Evolutionary conservation across 2,329 filamentous ascomycete species (phyloP).

Genomic region (Beauveria bassiana): DNA sequence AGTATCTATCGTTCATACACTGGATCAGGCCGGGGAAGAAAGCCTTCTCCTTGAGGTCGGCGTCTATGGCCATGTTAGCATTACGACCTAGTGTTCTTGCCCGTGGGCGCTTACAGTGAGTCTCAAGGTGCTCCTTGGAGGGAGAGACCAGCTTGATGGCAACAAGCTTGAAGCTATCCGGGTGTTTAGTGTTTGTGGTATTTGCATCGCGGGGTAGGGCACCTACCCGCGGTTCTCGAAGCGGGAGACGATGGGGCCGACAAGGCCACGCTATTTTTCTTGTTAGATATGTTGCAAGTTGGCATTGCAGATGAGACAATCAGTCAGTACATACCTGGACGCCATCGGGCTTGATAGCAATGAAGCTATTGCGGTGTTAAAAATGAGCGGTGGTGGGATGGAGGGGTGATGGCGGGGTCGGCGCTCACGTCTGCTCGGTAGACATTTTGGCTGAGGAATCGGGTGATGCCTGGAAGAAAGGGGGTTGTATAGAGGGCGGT

Average conservation of each 20-base stretch:
- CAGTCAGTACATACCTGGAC: conserved; percentile 66
- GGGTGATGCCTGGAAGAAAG: conserved; percentile 22
- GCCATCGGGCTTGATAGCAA: conserved; percentile 99
- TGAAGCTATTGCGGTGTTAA: conserved; percentile 64
- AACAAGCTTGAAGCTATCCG: conserved; percentile 83
- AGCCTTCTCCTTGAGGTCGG: conserved; percentile 84
- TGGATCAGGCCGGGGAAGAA: conserved; percentile 94
- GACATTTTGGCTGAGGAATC: conserved; percentile 47
- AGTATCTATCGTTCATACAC: conserved; percentile 52
- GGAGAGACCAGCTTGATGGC: conserved; percentile 93
- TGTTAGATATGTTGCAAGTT: conserved; percentile 17
- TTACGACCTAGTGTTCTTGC: not conserved
- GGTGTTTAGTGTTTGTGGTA: conserved; percentile 1
- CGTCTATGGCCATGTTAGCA: conserved; percentile 45
- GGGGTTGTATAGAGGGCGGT: conserved; percentile 20
- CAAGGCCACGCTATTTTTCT: conserved; percentile 71
- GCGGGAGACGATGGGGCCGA: conserved; percentile 95
- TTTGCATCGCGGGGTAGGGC: not conserved
- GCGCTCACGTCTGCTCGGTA: conserved; percentile 79
- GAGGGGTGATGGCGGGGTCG: conserved; percentile 26
- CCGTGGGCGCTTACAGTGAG: conserved; percentile 62
- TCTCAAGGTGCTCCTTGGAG: conserved; percentile 91
- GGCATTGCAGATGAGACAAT: not conserved
- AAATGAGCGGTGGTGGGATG: conserved; percentile 8
- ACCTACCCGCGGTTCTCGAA: conserved; percentile 92